These are phyloP conservation scores for Spathaspora hagerdaliae DNA, from an alignment of 805 yeast genomes.

Conservation along the genomic window DNA sequence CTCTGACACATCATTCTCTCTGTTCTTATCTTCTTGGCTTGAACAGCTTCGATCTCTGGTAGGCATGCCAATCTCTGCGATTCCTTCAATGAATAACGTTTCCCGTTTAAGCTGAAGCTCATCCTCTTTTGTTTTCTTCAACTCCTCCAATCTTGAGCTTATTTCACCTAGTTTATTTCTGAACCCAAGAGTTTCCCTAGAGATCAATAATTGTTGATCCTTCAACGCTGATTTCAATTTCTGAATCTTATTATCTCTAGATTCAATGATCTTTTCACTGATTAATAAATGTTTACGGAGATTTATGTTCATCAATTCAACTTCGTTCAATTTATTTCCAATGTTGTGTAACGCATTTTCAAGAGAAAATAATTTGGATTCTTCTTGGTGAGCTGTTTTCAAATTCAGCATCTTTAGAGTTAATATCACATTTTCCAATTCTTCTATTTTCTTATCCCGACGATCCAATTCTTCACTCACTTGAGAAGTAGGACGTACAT, in stretches of 20 bases:
- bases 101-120: slow-evolving; percentile 1
- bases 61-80: neutral
- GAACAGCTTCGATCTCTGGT: neutral
- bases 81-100: neutral
- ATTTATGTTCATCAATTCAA: slow-evolving; percentile 57
- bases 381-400: slow-evolving; percentile 35
- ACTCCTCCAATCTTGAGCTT: slow-evolving; percentile 2
- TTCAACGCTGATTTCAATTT: slow-evolving; percentile 47
- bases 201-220: slow-evolving; percentile 41
- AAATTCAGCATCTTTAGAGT: slow-evolving; percentile 27
- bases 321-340: slow-evolving; percentile 54
- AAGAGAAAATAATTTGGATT: slow-evolving; percentile 46
- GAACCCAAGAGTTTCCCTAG: slow-evolving; percentile 45
- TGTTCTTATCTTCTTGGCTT: neutral
- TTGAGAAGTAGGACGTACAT: neutral
- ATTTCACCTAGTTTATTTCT: slow-evolving; percentile 35
- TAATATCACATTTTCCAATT: slow-evolving; percentile 25
- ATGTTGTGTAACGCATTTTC: slow-evolving; percentile 58
- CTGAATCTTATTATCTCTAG: slow-evolving; percentile 54
- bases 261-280: slow-evolving; percentile 52
- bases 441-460: slow-evolving; percentile 26
- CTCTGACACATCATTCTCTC: slow-evolving; percentile 4
- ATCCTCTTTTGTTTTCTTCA: slow-evolving; percentile 7
- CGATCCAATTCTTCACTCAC: slow-evolving; percentile 19
- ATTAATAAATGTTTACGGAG: slow-evolving; percentile 54